These are phyloP conservation scores for Trichosporon sp. DNA, from an alignment of 1,284 basidiomycete species.

Conservation along the genomic window DNA sequence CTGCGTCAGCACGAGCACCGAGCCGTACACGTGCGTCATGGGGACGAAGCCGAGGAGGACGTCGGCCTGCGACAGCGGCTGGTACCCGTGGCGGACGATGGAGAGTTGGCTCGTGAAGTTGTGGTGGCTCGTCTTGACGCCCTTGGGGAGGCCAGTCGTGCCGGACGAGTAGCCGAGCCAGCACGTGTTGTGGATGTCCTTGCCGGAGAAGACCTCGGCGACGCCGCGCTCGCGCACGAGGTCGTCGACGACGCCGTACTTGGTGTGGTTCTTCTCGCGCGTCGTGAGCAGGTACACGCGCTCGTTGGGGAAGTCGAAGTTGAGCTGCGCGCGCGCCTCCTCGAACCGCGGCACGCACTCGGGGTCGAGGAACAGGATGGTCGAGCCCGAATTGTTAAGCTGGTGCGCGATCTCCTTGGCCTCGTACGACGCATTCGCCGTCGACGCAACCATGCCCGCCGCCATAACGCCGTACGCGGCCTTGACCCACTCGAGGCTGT, in stretches of 20 bases:
- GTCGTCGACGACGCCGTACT: conserved; percentile 13
- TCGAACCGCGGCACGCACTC: conserved; percentile 50
- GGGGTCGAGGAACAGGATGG: conserved; percentile 58
- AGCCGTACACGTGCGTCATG: conserved; percentile 20
- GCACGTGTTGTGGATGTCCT: conserved; percentile 16
- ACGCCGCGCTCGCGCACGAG: conserved; percentile 11
- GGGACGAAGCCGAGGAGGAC: conserved; percentile 19
- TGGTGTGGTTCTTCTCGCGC: conserved; percentile 5
- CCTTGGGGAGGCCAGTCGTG: conserved; percentile 53
- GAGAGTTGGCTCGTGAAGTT: conserved; percentile 55
- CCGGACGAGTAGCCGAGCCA: conserved; percentile 63
- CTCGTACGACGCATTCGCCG: conserved; percentile 37
- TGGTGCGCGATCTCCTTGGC: conserved; percentile 45
- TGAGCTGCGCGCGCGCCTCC: conserved; percentile 22
- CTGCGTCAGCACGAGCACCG: conserved; percentile 55
- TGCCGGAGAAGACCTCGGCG: conserved; percentile 14
- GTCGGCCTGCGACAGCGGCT: conserved; percentile 15
- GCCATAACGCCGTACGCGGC: conserved; percentile 57
- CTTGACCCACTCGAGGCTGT: conserved; percentile 57
- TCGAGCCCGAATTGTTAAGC: conserved; percentile 55
- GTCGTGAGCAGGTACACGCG: conserved; percentile 10
- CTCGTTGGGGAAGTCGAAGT: neutral
- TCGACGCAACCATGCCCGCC: conserved; percentile 33
- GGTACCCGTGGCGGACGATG: conserved; percentile 9
- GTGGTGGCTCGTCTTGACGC: conserved; percentile 59